A percentile compares a stretch with the other conserved stretches of the same genome.
Conservation (phyloP, 352 stramenopile genomes). For the Pythium oligandrum region DNA sequence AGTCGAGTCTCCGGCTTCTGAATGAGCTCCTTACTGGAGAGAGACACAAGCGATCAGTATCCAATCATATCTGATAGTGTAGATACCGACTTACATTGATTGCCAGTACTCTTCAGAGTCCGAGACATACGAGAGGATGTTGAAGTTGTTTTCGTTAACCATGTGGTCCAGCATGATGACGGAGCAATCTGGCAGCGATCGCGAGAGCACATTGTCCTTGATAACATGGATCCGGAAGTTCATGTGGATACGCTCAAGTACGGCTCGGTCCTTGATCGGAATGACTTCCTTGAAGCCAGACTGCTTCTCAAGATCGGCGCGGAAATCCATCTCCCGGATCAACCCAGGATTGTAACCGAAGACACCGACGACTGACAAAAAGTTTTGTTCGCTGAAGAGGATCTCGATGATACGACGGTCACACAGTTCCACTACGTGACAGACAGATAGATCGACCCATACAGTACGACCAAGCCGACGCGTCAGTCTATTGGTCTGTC, state of each 20-base stretch:
- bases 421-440: constrained; percentile 62
- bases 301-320: constrained; percentile 50
- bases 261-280: constrained; percentile 46
- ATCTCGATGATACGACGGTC: constrained; percentile 63
- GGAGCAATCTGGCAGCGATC: constrained; percentile 68
- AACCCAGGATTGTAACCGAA: constrained; percentile 77
- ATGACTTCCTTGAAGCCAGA: constrained; percentile 75
- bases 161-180: constrained; percentile 80
- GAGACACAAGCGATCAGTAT: no score
- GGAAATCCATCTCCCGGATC: constrained; percentile 74
- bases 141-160: constrained; percentile 82
- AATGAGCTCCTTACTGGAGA: constrained; percentile 46
- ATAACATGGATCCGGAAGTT: constrained; percentile 88
- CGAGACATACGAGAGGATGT: constrained; percentile 79
- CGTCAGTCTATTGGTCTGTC: not conserved
- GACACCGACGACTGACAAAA: constrained; percentile 76
- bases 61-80: no score
- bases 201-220: constrained; percentile 80
- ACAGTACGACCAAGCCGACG: not conserved
- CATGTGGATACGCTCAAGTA: constrained; percentile 74
- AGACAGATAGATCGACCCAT: constrained; percentile 2
- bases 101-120: constrained; percentile 71
- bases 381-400: constrained; percentile 69
- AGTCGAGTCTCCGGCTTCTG: constrained; percentile 25
- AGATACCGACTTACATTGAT: constrained; percentile 36